Percentiles rank a stretch among this genome's conserved stretches.
These are phyloP conservation scores for Suillus bovinus DNA, from an alignment of 768 basidiomycete species.

Conservation along the genomic window DNA sequence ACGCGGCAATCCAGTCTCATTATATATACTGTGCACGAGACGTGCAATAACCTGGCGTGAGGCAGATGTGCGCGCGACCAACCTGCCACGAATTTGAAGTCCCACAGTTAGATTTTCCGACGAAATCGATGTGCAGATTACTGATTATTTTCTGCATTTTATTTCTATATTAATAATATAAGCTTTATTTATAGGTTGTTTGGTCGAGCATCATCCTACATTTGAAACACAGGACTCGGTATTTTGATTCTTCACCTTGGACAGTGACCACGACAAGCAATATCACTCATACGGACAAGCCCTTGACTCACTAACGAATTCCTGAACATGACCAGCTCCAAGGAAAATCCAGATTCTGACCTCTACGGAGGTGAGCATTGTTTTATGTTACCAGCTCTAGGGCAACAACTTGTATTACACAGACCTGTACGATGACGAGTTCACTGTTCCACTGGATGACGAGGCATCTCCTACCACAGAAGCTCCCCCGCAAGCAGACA, in stretches of 20 bases:
- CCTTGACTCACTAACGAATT: neutral
- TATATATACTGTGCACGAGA: neutral
- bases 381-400: neutral
- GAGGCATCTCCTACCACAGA: conserved; percentile 32
- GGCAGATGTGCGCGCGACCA: neutral
- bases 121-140: too few relatives aligned
- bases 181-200: conserved; percentile 4
- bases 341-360: conserved; percentile 39
- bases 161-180: neutral
- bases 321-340: conserved; percentile 32
- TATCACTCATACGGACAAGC: conserved; percentile 21
- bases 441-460: conserved; percentile 32
- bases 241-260: conserved; percentile 4
- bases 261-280: conserved; percentile 4
- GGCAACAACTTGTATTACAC: conserved; percentile 12
- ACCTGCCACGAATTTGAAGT: neutral
- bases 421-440: conserved; percentile 59
- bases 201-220: conserved; percentile 3
- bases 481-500: conserved; percentile 22
- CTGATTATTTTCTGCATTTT: neutral
- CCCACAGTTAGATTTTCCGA: neutral
- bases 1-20: neutral
- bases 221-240: conserved; percentile 6
- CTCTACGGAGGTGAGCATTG: conserved; percentile 46
- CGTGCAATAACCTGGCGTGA: neutral